These are phyloP conservation scores for Hymenoscyphus occultus DNA, from an alignment of 2,329 filamentous ascomycete genomes.

Conservation along the genomic window DNA sequence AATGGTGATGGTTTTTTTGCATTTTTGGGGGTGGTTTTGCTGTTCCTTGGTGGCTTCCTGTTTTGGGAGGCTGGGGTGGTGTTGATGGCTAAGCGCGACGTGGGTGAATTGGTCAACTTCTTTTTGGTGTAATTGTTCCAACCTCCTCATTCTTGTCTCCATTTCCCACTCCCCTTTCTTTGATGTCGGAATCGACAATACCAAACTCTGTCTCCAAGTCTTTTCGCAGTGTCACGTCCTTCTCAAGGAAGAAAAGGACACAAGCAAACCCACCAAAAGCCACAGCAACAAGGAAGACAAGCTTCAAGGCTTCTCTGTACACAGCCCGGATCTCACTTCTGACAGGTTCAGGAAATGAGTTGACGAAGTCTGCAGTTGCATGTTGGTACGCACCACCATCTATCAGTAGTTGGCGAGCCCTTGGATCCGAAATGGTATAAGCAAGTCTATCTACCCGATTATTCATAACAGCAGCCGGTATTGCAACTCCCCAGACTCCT, in stretches of 20 bases:
- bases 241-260: constrained; percentile 13
- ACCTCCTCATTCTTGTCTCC: background rate
- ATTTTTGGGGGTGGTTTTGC: no score
- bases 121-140: background rate
- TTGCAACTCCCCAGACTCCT: constrained; percentile 44
- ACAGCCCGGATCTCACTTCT: constrained; percentile 3
- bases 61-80: no score
- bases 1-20: no score
- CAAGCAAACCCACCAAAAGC: constrained; percentile 12
- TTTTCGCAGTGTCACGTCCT: constrained; percentile 13
- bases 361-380: constrained; percentile 11
- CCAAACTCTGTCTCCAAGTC: constrained; percentile 19
- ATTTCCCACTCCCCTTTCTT: background rate
- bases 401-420: background rate
- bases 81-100: no score
- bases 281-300: constrained; percentile 13
- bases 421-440: background rate
- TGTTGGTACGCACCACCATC: constrained; percentile 14
- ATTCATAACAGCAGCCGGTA: constrained; percentile 28
- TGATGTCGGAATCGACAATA: background rate
- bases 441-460: constrained; percentile 6
- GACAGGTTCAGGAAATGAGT: background rate
- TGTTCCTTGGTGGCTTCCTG: no score
- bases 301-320: constrained; percentile 7
- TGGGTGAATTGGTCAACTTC: background rate